Base-by-base conservation (phyloP, 768 basidiomycete species). In the Suillus bovinus region DNA sequence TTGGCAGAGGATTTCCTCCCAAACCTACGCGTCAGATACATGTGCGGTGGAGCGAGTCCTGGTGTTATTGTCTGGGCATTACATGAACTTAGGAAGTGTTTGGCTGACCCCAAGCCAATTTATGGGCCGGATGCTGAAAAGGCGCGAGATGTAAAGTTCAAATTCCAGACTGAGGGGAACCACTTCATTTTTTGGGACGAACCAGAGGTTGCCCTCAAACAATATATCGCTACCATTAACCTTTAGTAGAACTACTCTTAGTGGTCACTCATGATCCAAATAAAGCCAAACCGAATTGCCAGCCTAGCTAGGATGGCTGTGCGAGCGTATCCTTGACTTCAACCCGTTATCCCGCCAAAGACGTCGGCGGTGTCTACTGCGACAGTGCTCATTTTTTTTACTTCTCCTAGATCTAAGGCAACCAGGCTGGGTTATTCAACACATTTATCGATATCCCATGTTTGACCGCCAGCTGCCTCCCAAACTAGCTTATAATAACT, bases 391-490 rank as follows among this genome's bases (percentile, higher is more conserved):
- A 9, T 33, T 31, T 52, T 31, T 52, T 7, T 27, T 31, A 17
- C 49, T 29, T 49, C 24, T 27, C 31, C 17, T 58, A 46, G 44
- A 27, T 56, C 31, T 38, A 38, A 36, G 54, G 9, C 53, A 54
- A 54, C 8, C 2, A n/a, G 54, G 36, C 36, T 5, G 11, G 24
- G 6, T 38, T 24, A 16, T 11, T 55, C 34, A 38, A 38, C 22
- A 9, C 16, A 49, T 49, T 4, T 47, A 22, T 24, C 16, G 47
- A 49, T 36, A 36, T 33, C 38, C 34, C 34, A 67, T 58, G 58
- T 74, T 70, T 31, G 58, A 67, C 54, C 50, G 50, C 47, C 49
- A 50, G 49, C 24, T 31, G 31, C 52, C 61, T 14, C n/a, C 39
- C 4, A 64, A 64, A 49, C 36, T 65, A 55, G 17, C 55, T 10